phyloP scores from a whole-genome alignment of 2,329 filamentous ascomycete species.

The Diaporthe longicolla region DNA sequence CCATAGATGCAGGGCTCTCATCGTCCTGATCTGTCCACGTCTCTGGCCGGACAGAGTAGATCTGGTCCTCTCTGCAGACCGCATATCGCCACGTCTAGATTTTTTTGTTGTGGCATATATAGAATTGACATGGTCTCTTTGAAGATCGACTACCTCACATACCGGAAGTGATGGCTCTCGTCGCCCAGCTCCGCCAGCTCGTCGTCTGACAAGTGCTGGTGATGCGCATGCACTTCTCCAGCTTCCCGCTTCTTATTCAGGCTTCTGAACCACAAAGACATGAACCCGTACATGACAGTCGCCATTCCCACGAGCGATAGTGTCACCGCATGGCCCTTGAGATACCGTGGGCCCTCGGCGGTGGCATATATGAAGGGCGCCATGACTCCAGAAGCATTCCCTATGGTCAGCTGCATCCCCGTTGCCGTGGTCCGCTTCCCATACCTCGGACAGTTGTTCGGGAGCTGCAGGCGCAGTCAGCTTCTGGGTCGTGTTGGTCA shows the following conservation, averaged over 20 bases:
- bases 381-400: conserved; percentile 81
- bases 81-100: background rate
- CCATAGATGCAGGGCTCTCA: background rate
- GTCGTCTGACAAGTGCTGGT: conserved; percentile 60
- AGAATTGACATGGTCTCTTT: background rate
- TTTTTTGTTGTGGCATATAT: background rate
- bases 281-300: conserved; percentile 64
- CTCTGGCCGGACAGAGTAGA: background rate
- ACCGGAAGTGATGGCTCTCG: conserved; percentile 65
- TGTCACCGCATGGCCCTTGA: conserved; percentile 73
- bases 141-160: conserved; percentile 53
- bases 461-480: conserved; percentile 53
- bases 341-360: conserved; percentile 68
- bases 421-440: conserved; percentile 82
- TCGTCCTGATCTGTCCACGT: background rate
- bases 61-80: background rate
- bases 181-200: conserved; percentile 66
- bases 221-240: conserved; percentile 55
- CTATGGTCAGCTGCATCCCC: conserved; percentile 78
- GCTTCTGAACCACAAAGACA: conserved; percentile 67
- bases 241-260: conserved; percentile 62
- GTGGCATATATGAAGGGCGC: conserved; percentile 74
- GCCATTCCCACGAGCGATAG: conserved; percentile 70
- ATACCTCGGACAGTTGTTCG: conserved; percentile 80
- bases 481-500: too few relatives aligned